Conservation (phyloP, 2,329 filamentous ascomycete genomes). For the Hyphodiscus sp. region DNA sequence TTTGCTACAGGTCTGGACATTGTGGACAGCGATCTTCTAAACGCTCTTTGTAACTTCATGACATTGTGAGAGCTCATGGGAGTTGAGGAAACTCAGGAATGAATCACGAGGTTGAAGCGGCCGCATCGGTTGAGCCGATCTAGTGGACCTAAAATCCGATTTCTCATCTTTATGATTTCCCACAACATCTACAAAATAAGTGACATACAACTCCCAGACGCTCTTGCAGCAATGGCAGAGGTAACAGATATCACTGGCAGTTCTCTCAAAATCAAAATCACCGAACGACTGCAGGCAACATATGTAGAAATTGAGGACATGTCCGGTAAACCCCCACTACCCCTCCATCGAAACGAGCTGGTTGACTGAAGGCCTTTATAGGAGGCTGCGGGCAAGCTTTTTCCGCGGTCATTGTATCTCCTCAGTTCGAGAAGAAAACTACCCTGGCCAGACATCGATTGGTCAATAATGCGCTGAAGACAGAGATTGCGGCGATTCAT, state of each 20-base stretch:
- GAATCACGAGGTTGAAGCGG: slow-evolving; percentile 4
- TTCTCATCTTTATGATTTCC: slow-evolving; percentile 11
- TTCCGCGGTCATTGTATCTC: slow-evolving; percentile 60
- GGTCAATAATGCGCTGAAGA: slow-evolving; percentile 61
- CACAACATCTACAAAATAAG: not conserved
- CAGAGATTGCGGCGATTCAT: slow-evolving; percentile 68
- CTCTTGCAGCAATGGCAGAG: slow-evolving; percentile 39
- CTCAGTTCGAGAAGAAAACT: slow-evolving; percentile 51
- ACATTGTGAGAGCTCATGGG: slow-evolving; percentile 4
- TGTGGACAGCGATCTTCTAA: slow-evolving; percentile 12
- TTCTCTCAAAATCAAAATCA: slow-evolving; percentile 61
- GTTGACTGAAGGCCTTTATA: slow-evolving; percentile 28
- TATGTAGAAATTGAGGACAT: slow-evolving; percentile 88
- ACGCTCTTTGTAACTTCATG: slow-evolving; percentile 16
- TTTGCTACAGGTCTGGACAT: slow-evolving; percentile 19
- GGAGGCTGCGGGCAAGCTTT: slow-evolving; percentile 67
- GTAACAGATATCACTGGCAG: slow-evolving; percentile 65
- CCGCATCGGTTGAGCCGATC: slow-evolving; percentile 1
- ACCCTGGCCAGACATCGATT: slow-evolving; percentile 62
- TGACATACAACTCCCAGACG: not conserved
- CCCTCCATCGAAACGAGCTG: slow-evolving; percentile 6
- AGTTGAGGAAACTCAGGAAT: not conserved
- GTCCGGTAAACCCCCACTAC: slow-evolving; percentile 57
- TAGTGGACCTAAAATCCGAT: slow-evolving; percentile 11
- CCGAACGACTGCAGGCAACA: slow-evolving; percentile 61